Evolutionary conservation across 352 stramenopile species (phyloP).

Genomic region (Globisporangium heterothallicum): DNA sequence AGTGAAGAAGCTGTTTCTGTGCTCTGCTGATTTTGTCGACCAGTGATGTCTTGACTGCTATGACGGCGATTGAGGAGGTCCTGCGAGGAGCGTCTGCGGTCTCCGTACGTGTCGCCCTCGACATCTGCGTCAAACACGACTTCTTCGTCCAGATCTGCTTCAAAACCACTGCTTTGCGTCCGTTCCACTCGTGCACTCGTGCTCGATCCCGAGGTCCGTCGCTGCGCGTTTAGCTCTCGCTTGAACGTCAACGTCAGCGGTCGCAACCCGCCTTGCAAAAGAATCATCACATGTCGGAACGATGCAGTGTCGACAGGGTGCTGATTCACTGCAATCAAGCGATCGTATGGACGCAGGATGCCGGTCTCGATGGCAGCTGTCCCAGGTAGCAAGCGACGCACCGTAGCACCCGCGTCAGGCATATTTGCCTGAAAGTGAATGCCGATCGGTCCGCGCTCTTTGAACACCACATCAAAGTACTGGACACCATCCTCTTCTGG

Average conservation of each 20-base stretch:
- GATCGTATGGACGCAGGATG: conserved; percentile 54
- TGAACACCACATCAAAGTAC: conserved; percentile 68
- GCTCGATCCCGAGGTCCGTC: background rate
- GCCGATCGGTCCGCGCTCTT: conserved; percentile 63
- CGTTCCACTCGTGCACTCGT: background rate
- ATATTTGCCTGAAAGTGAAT: conserved; percentile 81
- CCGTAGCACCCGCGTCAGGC: conserved; percentile 54
- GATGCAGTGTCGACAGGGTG: conserved; percentile 54
- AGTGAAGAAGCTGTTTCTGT: background rate
- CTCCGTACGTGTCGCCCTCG: conserved; percentile 3
- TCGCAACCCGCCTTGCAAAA: conserved; percentile 72
- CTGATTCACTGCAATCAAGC: conserved; percentile 76
- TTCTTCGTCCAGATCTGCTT: conserved; percentile 49
- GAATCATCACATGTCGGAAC: conserved; percentile 78
- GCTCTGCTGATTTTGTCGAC: background rate
- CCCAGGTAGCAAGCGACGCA: conserved; percentile 49
- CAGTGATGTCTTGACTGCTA: background rate
- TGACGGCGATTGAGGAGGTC: conserved; percentile 4
- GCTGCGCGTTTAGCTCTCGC: conserved; percentile 20
- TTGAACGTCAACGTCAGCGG: conserved; percentile 77
- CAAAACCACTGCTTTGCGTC: background rate
- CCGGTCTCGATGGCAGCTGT: conserved; percentile 47
- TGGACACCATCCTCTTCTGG: conserved; percentile 7
- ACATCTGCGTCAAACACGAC: conserved; percentile 39
- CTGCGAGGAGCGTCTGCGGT: conserved; percentile 5